Percentiles rank a stretch among this genome's conserved stretches.
Conservation (phyloP, 371 early-diverging fungal genomes). For the Lichtheimia hyalospora region DNA sequence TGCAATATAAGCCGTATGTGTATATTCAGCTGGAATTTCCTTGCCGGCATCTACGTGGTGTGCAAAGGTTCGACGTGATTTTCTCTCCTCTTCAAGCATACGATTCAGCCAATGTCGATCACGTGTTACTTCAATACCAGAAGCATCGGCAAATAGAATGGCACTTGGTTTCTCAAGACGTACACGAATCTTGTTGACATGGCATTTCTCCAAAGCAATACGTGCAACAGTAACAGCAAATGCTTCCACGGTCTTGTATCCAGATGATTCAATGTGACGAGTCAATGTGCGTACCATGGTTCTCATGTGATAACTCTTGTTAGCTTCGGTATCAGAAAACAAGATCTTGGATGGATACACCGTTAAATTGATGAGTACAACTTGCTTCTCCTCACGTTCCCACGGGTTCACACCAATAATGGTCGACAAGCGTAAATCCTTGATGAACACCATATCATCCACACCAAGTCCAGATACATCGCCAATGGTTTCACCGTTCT, state of each 20-base stretch:
- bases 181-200: constrained; percentile 83
- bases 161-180: constrained; percentile 92
- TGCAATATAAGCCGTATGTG: constrained; percentile 69
- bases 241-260: constrained; percentile 85
- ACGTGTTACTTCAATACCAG: constrained; percentile 91
- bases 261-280: constrained; percentile 66
- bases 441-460: constrained; percentile 71
- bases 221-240: constrained; percentile 75
- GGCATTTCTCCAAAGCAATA: constrained; percentile 75
- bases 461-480: constrained; percentile 45
- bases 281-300: constrained; percentile 81
- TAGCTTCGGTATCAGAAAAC: constrained; percentile 51
- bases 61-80: constrained; percentile 27
- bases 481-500: constrained; percentile 25
- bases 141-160: constrained; percentile 86
- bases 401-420: constrained; percentile 96
- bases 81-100: constrained; percentile 32
- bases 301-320: constrained; percentile 76
- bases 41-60: constrained; percentile 22
- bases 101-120: constrained; percentile 53
- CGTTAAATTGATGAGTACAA: constrained; percentile 78
- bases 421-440: constrained; percentile 74
- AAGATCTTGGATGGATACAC: constrained; percentile 63
- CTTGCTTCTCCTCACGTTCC: constrained; percentile 95
- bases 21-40: constrained; percentile 37